Conservation (phyloP, 2,329 filamentous ascomycete species). For the Septoria linicola region DNA sequence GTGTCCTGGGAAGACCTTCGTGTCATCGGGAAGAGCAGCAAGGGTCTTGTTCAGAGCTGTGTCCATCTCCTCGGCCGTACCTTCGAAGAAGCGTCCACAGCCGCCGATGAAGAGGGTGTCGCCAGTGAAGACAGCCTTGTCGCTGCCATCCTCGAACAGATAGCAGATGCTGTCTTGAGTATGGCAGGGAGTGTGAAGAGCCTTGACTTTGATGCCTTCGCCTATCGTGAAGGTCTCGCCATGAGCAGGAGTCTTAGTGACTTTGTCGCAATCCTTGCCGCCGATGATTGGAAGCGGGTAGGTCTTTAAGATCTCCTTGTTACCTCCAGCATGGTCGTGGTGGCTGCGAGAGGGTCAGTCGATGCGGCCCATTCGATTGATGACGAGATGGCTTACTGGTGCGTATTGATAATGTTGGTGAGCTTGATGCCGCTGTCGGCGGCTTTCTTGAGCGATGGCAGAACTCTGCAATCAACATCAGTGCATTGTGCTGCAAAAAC, state of each 20-base stretch:
- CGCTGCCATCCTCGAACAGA: constrained; percentile 76
- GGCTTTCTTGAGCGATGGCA: constrained; percentile 69
- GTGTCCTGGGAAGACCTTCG: constrained; percentile 89
- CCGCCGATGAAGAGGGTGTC: constrained; percentile 95
- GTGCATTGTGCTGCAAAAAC: constrained; percentile 1
- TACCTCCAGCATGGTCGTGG: constrained; percentile 91
- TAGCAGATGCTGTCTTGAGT: constrained; percentile 99
- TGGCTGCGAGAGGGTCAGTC: constrained; percentile 60
- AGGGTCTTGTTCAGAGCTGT: constrained; percentile 85
- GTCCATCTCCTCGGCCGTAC: constrained; percentile 86
- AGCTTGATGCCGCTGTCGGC: constrained; percentile 74
- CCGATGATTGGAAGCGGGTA: constrained; percentile 76
- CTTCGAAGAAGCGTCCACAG: constrained; percentile 95
- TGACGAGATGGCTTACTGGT: constrained; percentile 66
- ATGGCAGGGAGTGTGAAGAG: constrained; percentile 94
- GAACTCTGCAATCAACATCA: constrained; percentile 48
- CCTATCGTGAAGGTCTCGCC: constrained; percentile 80
- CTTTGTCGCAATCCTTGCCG: constrained; percentile 78
- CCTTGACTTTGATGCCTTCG: constrained; percentile 72
- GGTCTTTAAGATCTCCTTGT: constrained; percentile 67
- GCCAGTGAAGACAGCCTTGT: constrained; percentile 86
- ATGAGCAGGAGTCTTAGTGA: constrained; percentile 73
- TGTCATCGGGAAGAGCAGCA: constrained; percentile 79
- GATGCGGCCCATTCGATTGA: background rate
- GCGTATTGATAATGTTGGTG: constrained; percentile 89